Evolutionary conservation across 2,329 filamentous ascomycete species (phyloP).

Genomic region (Torrubiella hemipterigena): DNA sequence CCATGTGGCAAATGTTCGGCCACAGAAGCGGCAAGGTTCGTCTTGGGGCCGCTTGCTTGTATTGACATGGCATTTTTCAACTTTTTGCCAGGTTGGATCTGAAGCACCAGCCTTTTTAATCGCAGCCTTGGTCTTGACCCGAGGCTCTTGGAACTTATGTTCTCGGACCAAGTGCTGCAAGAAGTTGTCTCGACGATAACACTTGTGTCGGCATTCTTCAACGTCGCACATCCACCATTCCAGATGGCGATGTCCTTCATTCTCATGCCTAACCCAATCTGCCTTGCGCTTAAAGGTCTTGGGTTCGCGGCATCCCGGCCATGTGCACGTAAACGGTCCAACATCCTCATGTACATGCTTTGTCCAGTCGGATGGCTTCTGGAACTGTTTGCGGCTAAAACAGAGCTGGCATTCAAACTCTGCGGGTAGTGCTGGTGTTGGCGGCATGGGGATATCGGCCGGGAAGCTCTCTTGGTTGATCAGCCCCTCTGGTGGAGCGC

Average conservation of each 20-base stretch:
- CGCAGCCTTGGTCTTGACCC: conserved; percentile 60
- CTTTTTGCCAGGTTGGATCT: conserved; percentile 63
- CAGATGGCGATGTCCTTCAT: conserved; percentile 77
- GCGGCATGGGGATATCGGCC: conserved; percentile 68
- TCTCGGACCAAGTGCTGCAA: conserved; percentile 85
- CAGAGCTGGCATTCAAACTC: conserved; percentile 86
- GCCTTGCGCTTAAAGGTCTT: conserved; percentile 94
- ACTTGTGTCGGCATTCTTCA: conserved; percentile 68
- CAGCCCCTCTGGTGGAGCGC: conserved; percentile 55
- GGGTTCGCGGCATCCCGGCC: conserved; percentile 67
- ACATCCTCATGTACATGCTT: conserved; percentile 94
- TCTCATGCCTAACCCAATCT: conserved; percentile 91
- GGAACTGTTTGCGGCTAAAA: conserved; percentile 73
- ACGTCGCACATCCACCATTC: conserved; percentile 87
- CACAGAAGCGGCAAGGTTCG: conserved; percentile 81
- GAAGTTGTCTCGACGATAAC: conserved; percentile 86
- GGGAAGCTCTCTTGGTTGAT: conserved; percentile 68
- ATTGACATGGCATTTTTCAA: conserved; percentile 65
- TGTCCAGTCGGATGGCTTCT: conserved; percentile 92
- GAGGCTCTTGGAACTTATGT: conserved; percentile 77
- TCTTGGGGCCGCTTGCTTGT: conserved; percentile 54
- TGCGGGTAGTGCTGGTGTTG: conserved; percentile 63
- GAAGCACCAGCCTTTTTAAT: conserved; percentile 44
- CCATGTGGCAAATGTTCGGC: conserved; percentile 69
- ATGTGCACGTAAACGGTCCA: conserved; percentile 87